Base-by-base conservation (phyloP, 495 filamentous ascomycete species). In the Aspergillus campestris region DNA sequence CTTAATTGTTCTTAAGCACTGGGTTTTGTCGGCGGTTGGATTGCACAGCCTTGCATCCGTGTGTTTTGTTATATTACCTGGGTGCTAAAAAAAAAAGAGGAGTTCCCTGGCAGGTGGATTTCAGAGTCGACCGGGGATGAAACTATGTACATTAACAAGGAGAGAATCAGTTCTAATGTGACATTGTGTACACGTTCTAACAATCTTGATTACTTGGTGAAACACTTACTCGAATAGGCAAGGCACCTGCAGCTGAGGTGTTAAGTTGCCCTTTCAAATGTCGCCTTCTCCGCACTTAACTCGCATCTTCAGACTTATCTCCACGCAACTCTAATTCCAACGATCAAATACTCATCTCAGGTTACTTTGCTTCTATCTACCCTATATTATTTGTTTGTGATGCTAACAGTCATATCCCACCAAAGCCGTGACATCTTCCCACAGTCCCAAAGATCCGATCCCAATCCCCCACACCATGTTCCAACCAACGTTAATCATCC, bases 401-500 rank as follows among this genome's bases (percentile, higher is more conserved):
- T 2, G 18, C 18, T 24, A 24, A 24, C 18, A 1, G 18, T 24
- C 4, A 24, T 4, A 38, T 31, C 38, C 14, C 36, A 42, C 32
- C 40, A 33, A 45, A 33, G 15, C n/a, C 13, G 18, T 4, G 18
- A 24, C 4, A 24, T 24, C 18, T 4, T 4, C 18, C 18, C 18
- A 24, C 18, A 24, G 18, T 24, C 18, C 18, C 18, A 24, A 24
- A 24, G 18, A 24, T 24, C 18, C 18, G 18, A 24, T 24, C 18
- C 4, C 4, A 24, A 24, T 24, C 4, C 18, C 31, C 46, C 10
- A 33, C 40, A 14, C 44, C 58, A 49, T 45, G 7, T 66, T 72
- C 48, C 75, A 74, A 48, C 84, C 86, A 3, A 76, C 84, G 6
- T 65, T 91, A 30, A 89, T 91, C 62, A 78, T 96, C 61, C 89